Conservation (phyloP, 208 protist species). For the Spongospora subterranea region DNA sequence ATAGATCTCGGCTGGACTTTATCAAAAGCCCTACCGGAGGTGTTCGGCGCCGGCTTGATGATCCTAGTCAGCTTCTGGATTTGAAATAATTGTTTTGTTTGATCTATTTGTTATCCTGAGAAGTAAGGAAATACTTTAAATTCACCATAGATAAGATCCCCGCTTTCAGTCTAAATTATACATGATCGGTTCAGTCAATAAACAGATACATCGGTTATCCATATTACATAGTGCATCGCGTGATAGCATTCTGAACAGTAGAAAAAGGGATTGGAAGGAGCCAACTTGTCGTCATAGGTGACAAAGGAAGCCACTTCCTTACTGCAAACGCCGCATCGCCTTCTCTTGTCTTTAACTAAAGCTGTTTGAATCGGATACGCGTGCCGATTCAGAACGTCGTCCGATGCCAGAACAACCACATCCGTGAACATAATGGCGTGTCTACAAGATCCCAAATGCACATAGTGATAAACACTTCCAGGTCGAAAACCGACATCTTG, state of each 20-base stretch:
- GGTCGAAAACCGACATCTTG: not conserved
- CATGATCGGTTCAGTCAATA: too few relatives aligned
- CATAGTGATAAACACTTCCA: constrained; percentile 44
- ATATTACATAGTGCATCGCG: constrained; percentile 19
- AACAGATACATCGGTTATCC: not conserved
- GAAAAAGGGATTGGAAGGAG: constrained; percentile 40
- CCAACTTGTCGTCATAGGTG: not conserved
- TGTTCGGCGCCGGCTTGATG: constrained; percentile 13
- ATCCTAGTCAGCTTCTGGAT: constrained; percentile 43
- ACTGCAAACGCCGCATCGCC: constrained; percentile 27
- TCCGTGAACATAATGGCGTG: constrained; percentile 50
- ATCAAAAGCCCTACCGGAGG: constrained; percentile 20
- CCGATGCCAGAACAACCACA: not conserved
- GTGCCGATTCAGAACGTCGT: constrained; percentile 18
- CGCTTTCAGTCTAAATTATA: constrained; percentile 15
- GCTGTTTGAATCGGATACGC: constrained; percentile 35
- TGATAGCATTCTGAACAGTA: constrained; percentile 33
- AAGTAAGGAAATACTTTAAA: constrained; percentile 26
- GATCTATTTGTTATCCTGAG: not conserved
- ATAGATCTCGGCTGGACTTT: not conserved
- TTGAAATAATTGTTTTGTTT: not conserved
- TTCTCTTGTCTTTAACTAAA: not conserved
- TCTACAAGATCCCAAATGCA: not conserved
- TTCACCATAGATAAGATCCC: constrained; percentile 17
- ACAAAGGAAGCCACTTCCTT: constrained; percentile 14